phyloP scores from a whole-genome alignment of 768 basidiomycete genomes.

The Kwoniella heveanensis region DNA sequence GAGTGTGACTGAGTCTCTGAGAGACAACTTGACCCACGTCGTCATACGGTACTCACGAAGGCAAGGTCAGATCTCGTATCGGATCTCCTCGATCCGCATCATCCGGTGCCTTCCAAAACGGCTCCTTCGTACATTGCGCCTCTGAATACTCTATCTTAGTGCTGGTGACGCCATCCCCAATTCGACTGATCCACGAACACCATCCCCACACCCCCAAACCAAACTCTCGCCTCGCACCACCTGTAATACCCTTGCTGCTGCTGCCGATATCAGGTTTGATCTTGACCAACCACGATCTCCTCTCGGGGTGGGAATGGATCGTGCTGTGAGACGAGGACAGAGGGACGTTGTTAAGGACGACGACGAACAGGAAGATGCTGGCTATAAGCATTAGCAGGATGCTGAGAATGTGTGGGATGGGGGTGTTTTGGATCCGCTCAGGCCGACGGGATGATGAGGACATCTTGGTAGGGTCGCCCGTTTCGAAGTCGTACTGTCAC shows the following conservation, averaged over 20 bases:
- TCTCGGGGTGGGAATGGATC: background rate
- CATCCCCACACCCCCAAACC: conserved; percentile 28
- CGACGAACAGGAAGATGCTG: conserved; percentile 14
- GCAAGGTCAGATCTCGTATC: conserved; percentile 7
- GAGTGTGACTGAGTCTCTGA: too few relatives aligned
- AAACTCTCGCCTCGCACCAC: background rate
- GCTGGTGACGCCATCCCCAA: background rate
- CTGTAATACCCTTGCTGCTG: background rate
- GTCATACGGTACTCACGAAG: conserved; percentile 16
- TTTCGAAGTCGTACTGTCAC: too few relatives aligned
- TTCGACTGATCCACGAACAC: conserved; percentile 19
- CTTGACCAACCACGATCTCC: conserved; percentile 6
- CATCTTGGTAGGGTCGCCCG: background rate
- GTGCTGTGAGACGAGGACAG: background rate
- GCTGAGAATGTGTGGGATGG: conserved; percentile 5
- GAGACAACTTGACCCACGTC: too few relatives aligned
- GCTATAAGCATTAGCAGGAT: conserved; percentile 7
- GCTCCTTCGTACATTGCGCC: conserved; percentile 11
- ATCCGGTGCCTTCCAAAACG: conserved; percentile 23
- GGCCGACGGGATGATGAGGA: conserved; percentile 4
- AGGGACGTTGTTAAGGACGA: conserved; percentile 20
- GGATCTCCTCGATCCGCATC: conserved; percentile 5
- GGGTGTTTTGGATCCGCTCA: conserved; percentile 7
- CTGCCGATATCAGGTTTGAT: background rate
- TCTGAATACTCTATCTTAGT: background rate